phyloP scores from a whole-genome alignment of 2,329 filamentous ascomycete species.

The Penicillium sp. region DNA sequence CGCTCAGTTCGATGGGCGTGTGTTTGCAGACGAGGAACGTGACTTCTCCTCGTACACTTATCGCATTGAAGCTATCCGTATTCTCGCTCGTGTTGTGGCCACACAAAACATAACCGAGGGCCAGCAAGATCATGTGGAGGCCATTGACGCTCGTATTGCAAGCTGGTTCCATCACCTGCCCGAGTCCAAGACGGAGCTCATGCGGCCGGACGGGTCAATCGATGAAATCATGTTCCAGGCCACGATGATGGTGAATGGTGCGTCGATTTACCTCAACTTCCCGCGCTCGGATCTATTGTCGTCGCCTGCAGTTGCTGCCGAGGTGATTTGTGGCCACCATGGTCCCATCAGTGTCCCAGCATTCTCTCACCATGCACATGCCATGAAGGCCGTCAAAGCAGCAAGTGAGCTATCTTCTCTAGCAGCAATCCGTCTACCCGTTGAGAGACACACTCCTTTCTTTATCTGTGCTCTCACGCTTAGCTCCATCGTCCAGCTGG shows the following conservation, averaged over 20 bases:
- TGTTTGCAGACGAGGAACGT: constrained; percentile 64
- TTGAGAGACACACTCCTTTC: constrained; percentile 73
- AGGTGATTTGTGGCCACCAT: constrained; percentile 44
- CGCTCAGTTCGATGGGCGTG: constrained; percentile 67
- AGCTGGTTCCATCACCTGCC: constrained; percentile 81
- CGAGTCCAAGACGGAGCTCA: constrained; percentile 60
- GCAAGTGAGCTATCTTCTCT: constrained; percentile 74
- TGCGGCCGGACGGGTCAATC: constrained; percentile 63
- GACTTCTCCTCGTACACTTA: constrained; percentile 79
- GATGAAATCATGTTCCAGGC: constrained; percentile 93
- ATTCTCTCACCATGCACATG: constrained; percentile 52
- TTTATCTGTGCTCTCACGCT: constrained; percentile 76
- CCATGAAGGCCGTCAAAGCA: constrained; percentile 71
- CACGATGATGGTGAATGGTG: constrained; percentile 64
- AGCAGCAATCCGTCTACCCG: constrained; percentile 52
- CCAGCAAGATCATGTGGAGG: constrained; percentile 53
- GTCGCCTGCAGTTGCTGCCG: constrained; percentile 45
- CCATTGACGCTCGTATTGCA: constrained; percentile 52
- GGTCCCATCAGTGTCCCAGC: constrained; percentile 36
- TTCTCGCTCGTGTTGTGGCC: constrained; percentile 67
- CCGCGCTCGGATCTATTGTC: constrained; percentile 67
- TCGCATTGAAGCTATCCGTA: constrained; percentile 72
- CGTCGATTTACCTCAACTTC: constrained; percentile 69
- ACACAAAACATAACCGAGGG: constrained; percentile 36
- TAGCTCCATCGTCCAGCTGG: constrained; percentile 73